Conservation (phyloP, 176 grass and related monocot species). For the Oryza officinalis region DNA sequence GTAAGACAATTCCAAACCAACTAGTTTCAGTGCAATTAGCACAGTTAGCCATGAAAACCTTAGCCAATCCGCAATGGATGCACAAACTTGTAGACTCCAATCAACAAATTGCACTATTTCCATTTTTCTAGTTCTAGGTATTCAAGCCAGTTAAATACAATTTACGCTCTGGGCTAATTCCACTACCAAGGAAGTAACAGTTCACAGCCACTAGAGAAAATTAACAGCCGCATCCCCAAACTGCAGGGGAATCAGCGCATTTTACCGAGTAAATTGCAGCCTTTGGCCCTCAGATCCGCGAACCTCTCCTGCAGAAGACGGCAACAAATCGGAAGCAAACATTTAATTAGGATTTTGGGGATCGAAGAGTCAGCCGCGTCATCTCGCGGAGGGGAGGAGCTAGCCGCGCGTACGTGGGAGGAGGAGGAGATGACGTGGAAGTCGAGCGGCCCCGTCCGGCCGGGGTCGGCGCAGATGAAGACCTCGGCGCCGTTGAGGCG, state of each 20-base stretch:
- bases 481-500: constrained; percentile 89
- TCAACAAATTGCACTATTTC: not conserved
- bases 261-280: constrained; percentile 84
- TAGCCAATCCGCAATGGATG: not conserved
- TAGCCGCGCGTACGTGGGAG: constrained; percentile 55
- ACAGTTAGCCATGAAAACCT: not conserved
- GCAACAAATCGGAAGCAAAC: not conserved
- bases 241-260: constrained; percentile 1
- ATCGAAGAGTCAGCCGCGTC: not conserved
- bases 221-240: not conserved
- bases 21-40: not conserved
- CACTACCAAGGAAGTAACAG: not conserved
- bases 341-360: constrained; percentile 37
- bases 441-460: constrained; percentile 52
- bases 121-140: not conserved
- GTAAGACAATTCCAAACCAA: not conserved
- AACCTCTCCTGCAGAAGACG: constrained; percentile 73
- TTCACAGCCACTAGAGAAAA: not conserved
- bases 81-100: not conserved
- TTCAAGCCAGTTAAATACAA: not conserved
- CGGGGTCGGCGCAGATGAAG: constrained; percentile 62
- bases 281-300: constrained; percentile 69
- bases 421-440: constrained; percentile 90
- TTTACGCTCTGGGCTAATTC: constrained; percentile 3
- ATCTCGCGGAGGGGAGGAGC: not conserved